Evolutionary conservation across 768 basidiomycete species (phyloP), one percentile per base, ranked within the genome.

Genomic region (Leccinellum luteum): DNA sequence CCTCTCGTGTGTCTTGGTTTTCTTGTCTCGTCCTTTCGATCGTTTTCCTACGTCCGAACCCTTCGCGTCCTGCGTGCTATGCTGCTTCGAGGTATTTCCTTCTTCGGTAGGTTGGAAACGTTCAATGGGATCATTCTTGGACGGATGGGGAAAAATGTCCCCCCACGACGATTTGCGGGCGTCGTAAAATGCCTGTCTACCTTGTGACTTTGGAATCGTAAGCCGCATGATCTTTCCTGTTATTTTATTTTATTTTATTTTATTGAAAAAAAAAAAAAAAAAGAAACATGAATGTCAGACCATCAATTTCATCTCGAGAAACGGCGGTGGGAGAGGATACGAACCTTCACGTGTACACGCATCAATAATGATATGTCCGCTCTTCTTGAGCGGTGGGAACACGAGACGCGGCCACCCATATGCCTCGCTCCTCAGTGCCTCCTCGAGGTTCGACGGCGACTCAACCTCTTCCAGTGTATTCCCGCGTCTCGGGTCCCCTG

Each of bases 111-210:
- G 74, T 64, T 81, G 78, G 65, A 78, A 75, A 3, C 88, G 85
- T 60, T 86, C 83, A 55, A 90, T 84, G 0, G 89, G 85, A 6
- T 78, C 67, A 67, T 90, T 92, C 73, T 94, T 94, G 5, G 94
- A 85, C 17, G 78, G 73, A 67, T 98, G 95, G 21, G 97, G 97
- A 74, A 98, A 98, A 23, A 92, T 78, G 69, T 98, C 97, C 19
- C 97, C 97, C 95, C 96, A 98, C 10, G 73, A 74, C 0, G 91
- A 86, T 75, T 98, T 98, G 34, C 95, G 86, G 3, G 95, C 94
- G 70, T 98, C 97, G 68, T 98, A 94, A 69, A 85, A 99, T 0
- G 84, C 81, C 65, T 98, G 94, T 71, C 93, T 95, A n/a, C 94
- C 94, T 74, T 95, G 94, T 2, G 92, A 95, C 64, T 85, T 94